Evolutionary conservation across 179 eudicot species (phyloP), one percentile per base, ranked within the genome.

Genomic region (Gypsophila paniculata): DNA sequence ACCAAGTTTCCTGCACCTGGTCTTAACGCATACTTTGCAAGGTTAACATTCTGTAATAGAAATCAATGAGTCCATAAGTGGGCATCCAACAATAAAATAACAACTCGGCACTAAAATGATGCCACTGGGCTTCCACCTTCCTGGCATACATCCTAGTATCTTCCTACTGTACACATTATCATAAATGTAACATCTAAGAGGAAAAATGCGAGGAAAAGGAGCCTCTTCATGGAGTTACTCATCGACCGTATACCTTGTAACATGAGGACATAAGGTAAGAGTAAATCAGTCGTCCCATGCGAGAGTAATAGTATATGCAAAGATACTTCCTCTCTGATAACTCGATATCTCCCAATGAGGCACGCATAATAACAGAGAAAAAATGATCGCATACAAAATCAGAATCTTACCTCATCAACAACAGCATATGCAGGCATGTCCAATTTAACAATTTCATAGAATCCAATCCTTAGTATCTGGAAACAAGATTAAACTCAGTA

Each of bases 1-100:
- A 94, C 99, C 99, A 94, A 86, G 82, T 90, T 91, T 58, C 99
- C 99, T 74, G 99, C 99, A 73, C 99, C 99, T 63, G 91, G 89
- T 76, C 99, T 91, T 55, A 94, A 91, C 55, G 97, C 89, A 83
- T 80, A 80, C 85, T 91, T 94, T 59, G 99, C 99, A 74, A 94
- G 96, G 82, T 84, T 88, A 61, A 94, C 97, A 84, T 87, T 91
- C 99, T 94, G 86, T 72, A 75, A 66, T 52, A 2, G 63, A 22
- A 52, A 61, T 46, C 66, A 63, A 57, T 61, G 42, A 60, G 59
- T 51, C 22, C 9, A 63, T n/a, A 62, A 53, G 48, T 18, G 19
- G 51, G 17, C 38, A 65, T 29, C 55, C 61, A 48, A 14, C 46
- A 53, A 15, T 48, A 21, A 46, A 42, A 65, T 65, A 64, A 64